Evolutionary conservation across 805 yeast genomes (phyloP).

Genomic region (Starmerella apis): DNA sequence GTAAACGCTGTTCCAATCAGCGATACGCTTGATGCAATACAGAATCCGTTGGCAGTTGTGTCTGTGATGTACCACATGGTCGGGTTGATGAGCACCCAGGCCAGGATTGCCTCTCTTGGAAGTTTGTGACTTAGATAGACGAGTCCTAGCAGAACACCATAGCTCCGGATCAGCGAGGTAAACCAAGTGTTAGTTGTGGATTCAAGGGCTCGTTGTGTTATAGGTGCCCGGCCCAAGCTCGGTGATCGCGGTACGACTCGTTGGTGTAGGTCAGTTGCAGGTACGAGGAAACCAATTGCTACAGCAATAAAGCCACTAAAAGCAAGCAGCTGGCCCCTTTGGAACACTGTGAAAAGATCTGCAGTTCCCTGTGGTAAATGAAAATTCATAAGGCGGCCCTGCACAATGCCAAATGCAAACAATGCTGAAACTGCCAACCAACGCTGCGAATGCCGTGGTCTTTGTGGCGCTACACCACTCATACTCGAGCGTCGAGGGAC

Average conservation of each 20-base stretch:
- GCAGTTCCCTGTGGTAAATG: slow-evolving; percentile 16
- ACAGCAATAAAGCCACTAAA: background rate
- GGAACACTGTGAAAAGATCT: background rate
- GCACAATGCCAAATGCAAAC: slow-evolving; percentile 15
- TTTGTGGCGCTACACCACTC: slow-evolving; percentile 1
- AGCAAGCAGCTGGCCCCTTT: background rate
- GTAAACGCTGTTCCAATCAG: slow-evolving; percentile 30
- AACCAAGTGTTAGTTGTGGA: slow-evolving; percentile 27
- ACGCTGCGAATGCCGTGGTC: background rate
- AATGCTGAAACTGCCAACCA: slow-evolving; percentile 5
- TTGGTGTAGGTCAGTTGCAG: background rate
- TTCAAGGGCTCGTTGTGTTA: slow-evolving; percentile 11
- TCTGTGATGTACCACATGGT: slow-evolving; percentile 35
- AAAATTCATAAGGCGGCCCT: slow-evolving; percentile 17
- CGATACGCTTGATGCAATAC: slow-evolving; percentile 29
- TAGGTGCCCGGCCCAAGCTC: background rate
- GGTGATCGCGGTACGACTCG: background rate
- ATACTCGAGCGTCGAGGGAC: slow-evolving; percentile 12
- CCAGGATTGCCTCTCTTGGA: slow-evolving; percentile 31
- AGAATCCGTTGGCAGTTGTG: slow-evolving; percentile 32
- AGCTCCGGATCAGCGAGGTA: slow-evolving; percentile 31
- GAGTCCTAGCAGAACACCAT: slow-evolving; percentile 34
- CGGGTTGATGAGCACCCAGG: slow-evolving; percentile 34
- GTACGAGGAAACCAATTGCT: background rate
- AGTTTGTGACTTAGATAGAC: slow-evolving; percentile 34